phyloP scores from a whole-genome alignment of 208 protist species.

The Crithidia fasciculata region DNA sequence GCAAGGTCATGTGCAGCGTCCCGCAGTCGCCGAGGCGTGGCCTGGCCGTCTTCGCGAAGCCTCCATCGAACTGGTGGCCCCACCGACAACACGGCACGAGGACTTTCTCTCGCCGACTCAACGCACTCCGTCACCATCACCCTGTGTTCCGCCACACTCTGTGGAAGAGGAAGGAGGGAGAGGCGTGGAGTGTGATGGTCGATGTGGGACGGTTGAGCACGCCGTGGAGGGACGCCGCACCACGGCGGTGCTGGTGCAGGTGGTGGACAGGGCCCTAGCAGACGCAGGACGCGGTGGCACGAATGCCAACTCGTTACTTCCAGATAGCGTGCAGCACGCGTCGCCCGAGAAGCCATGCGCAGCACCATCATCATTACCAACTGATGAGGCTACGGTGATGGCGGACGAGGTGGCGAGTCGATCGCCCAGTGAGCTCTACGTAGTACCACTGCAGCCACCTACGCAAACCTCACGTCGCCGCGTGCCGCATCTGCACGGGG shows the following conservation, averaged over 20 bases:
- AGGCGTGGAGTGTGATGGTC: background rate
- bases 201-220: slow-evolving; percentile 15
- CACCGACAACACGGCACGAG: slow-evolving; percentile 18
- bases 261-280: background rate
- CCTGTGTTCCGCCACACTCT: background rate
- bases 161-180: background rate
- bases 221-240: slow-evolving; percentile 29
- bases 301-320: background rate
- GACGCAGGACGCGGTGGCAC: background rate
- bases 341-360: slow-evolving; percentile 12
- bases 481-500: too few species aligned
- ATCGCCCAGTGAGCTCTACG: background rate
- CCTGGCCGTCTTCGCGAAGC: slow-evolving; percentile 5
- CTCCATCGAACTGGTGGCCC: slow-evolving; percentile 5
- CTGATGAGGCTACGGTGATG: too few species aligned
- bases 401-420: background rate
- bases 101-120: background rate
- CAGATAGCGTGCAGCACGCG: background rate
- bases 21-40: slow-evolving; percentile 2
- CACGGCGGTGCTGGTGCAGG: slow-evolving; percentile 23
- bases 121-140: slow-evolving; percentile 7
- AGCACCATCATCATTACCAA: too few species aligned
- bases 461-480: slow-evolving; percentile 31
- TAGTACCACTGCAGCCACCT: slow-evolving; percentile 2
- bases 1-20: background rate